Conservation (phyloP, 495 filamentous ascomycete genomes). For the Eremomyces bilateralis region DNA sequence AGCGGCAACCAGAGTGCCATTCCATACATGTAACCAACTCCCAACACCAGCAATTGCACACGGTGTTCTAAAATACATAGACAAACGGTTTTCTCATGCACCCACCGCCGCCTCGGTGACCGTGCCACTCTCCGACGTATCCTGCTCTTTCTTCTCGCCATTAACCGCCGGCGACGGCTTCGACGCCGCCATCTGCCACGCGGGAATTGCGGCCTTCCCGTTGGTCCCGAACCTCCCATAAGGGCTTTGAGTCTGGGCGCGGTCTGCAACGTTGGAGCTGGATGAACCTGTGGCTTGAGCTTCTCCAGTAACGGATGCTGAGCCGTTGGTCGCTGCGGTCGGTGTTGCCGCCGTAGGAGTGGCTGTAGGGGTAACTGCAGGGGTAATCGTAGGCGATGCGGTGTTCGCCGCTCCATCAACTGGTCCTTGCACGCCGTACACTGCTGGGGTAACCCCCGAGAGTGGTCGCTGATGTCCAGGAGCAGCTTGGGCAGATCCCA, state of each 20-base stretch:
- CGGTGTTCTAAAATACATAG: too few relatives aligned
- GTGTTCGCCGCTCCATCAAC: slow-evolving; percentile 3
- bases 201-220: slow-evolving; percentile 52
- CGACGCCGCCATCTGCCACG: slow-evolving; percentile 70
- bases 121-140: slow-evolving; percentile 17
- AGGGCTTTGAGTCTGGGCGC: slow-evolving; percentile 7
- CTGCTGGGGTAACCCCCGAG: slow-evolving; percentile 1
- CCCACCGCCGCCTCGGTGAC: slow-evolving; percentile 7
- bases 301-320: too few relatives aligned
- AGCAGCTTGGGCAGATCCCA: slow-evolving; percentile 28
- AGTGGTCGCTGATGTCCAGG: slow-evolving; percentile 10
- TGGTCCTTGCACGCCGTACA: too few relatives aligned
- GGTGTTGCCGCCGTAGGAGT: slow-evolving; percentile 7
- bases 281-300: slow-evolving; percentile 2
- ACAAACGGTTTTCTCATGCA: too few relatives aligned
- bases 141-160: slow-evolving; percentile 18
- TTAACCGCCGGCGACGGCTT: slow-evolving; percentile 27
- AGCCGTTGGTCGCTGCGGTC: too few relatives aligned
- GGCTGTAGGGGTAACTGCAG: slow-evolving; percentile 17
- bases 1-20: too few relatives aligned
- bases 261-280: slow-evolving; percentile 2
- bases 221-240: slow-evolving; percentile 17
- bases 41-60: too few relatives aligned
- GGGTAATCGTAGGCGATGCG: slow-evolving; percentile 3
- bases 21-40: too few relatives aligned